phyloP scores from a whole-genome alignment of 768 basidiomycete genomes.

The Hericium coralloides region DNA sequence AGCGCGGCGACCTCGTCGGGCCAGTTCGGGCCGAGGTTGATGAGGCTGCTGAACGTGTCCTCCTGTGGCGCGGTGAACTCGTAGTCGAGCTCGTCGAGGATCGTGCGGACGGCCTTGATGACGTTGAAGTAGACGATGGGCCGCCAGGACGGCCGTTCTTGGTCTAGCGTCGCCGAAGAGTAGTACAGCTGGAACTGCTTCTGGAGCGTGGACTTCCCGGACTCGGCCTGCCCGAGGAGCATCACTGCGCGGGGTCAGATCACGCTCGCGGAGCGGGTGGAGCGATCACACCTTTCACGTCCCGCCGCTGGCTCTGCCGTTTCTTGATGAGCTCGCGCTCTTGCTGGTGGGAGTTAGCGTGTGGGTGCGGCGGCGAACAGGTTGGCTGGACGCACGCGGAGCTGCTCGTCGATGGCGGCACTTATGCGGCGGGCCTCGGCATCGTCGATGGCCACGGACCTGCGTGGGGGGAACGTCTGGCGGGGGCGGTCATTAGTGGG shows the following conservation, averaged over 20 bases:
- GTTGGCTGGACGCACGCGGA: slow-evolving; percentile 30
- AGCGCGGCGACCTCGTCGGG: slow-evolving; percentile 40
- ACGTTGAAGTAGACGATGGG: slow-evolving; percentile 39
- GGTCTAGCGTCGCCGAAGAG: slow-evolving; percentile 36
- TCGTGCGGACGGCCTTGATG: slow-evolving; percentile 28
- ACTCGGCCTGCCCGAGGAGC: slow-evolving; percentile 71
- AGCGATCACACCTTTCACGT: slow-evolving; percentile 42
- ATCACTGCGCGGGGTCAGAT: slow-evolving; percentile 36
- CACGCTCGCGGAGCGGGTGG: not conserved
- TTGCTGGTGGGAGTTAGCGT: not conserved
- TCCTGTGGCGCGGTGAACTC: slow-evolving; percentile 11
- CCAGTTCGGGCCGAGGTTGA: slow-evolving; percentile 20
- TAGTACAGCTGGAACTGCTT: slow-evolving; percentile 83
- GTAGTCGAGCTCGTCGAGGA: slow-evolving; percentile 17
- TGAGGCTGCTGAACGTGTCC: slow-evolving; percentile 9
- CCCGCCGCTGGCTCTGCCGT: slow-evolving; percentile 35
- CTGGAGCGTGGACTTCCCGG: slow-evolving; percentile 75
- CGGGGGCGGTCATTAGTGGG: not conserved
- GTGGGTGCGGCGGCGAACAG: not conserved
- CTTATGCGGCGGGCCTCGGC: slow-evolving; percentile 38
- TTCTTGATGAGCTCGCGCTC: slow-evolving; percentile 42
- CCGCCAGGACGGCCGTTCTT: slow-evolving; percentile 33
- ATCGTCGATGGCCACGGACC: slow-evolving; percentile 22
- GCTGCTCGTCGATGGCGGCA: slow-evolving; percentile 47
- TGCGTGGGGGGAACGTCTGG: not conserved